Percentiles rank a stretch among this genome's conserved stretches.
Conservation (phyloP, 2,329 filamentous ascomycete species). For the Aspergillus ochraceus region DNA sequence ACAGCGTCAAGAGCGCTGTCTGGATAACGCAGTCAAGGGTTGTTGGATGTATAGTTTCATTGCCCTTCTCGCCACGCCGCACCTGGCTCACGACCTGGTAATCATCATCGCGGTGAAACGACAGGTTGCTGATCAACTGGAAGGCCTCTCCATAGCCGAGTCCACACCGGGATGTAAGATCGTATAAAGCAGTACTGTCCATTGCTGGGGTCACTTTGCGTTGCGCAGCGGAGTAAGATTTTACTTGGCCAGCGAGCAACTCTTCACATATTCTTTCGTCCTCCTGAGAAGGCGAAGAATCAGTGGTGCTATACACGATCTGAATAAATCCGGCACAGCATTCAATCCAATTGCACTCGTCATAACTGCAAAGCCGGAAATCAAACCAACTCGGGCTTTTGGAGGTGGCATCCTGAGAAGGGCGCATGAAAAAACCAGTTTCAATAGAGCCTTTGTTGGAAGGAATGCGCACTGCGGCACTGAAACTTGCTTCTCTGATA, state of each 20-base stretch:
- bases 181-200: neutral
- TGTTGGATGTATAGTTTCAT: conserved; percentile 14
- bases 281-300: neutral
- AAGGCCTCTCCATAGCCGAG: neutral
- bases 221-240: neutral
- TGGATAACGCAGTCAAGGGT: conserved; percentile 13
- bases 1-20: conserved; percentile 2
- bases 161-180: neutral
- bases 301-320: neutral
- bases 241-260: neutral
- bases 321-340: conserved; percentile 9
- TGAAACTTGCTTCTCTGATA: neutral
- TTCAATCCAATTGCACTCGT: conserved; percentile 1
- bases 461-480: neutral
- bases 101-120: neutral
- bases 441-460: neutral
- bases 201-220: neutral
- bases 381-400: conserved; percentile 6
- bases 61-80: neutral
- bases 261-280: neutral
- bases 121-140: neutral
- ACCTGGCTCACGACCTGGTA: neutral
- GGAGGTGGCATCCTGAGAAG: neutral
- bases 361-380: conserved; percentile 6
- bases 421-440: neutral